These are phyloP conservation scores for Hortaea werneckii DNA, from an alignment of 2,329 filamentous ascomycete genomes.

Conservation along the genomic window DNA sequence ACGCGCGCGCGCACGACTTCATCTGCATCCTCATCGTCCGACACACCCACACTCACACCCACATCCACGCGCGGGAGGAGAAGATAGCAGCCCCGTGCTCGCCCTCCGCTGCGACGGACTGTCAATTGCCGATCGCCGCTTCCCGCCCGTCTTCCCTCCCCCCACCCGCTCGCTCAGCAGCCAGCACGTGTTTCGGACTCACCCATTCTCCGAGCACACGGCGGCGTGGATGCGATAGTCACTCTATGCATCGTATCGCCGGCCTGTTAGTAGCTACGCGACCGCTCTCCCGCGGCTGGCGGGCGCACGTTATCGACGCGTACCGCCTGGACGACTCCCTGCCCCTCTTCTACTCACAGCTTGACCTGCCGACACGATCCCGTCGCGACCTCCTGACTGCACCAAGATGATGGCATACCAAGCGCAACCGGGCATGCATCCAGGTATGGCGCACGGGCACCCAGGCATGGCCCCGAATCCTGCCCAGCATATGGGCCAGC, in stretches of 20 bases:
- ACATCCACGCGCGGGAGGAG: background rate
- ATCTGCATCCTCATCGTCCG: background rate
- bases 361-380: background rate
- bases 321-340: background rate
- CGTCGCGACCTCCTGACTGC: constrained; percentile 2
- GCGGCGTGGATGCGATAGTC: constrained; percentile 1
- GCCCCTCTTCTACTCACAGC: background rate
- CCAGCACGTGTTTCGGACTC: background rate
- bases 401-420: constrained; percentile 63
- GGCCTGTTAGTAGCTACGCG: constrained; percentile 18
- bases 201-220: background rate
- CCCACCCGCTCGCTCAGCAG: background rate
- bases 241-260: constrained; percentile 21
- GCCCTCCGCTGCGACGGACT: background rate
- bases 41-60: background rate
- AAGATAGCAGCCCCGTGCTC: background rate
- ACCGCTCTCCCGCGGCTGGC: constrained; percentile 18
- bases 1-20: background rate
- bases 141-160: background rate
- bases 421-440: constrained; percentile 62
- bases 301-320: constrained; percentile 1
- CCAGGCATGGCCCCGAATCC: constrained; percentile 53
- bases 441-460: constrained; percentile 52
- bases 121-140: background rate
- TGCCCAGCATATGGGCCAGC: constrained; percentile 58